Base-by-base conservation (phyloP, 1,284 basidiomycete genomes). In the Boletus smithii region DNA sequence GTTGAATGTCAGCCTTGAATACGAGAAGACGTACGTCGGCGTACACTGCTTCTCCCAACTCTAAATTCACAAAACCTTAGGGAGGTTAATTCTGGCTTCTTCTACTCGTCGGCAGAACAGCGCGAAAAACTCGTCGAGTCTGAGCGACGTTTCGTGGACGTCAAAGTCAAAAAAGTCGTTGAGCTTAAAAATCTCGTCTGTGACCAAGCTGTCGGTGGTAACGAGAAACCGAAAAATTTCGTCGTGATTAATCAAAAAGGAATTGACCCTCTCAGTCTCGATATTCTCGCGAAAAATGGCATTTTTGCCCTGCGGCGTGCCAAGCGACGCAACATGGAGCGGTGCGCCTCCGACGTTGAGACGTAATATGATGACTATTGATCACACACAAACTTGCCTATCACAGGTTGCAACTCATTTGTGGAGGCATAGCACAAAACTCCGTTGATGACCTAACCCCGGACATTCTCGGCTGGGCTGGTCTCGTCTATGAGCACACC, bases 241-340 rank as follows among this genome's bases (percentile, higher is more conserved):
- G 95, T 99, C 47, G 73, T 99, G 51, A 88, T 99, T 73, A 99
- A 99, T 69, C 97, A 99, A 72, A 99, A 99, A 73, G 97, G 97
- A 60, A 99, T 99, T 56, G 97, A 99, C 69, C 97, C 97, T 8
- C 83, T 99, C 68, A 93, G 89, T 63, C 79, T 99, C 49, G 97
- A 99, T 70, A 87, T 99, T 42, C 75, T 99, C 27, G 95, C 92
- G 41, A 99, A 99, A 79, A 91, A 95, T 69, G 94, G 93, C 23
- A 99, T 99, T 58, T 73, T 99, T 44, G 97, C 94, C 29, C 77
- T 99, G 46, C 82, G 97, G 57, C 78, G 97, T 50, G 97, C 97
- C 23, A 99, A 99, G 78, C 78, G 97, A 66, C 83, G 97, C 61
- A 97, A 95, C 66, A 97, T 95, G 95, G 95, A 95, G 72, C 81